Percentiles rank a stretch among this genome's conserved stretches.
Evolutionary conservation across 306 rosid species (phyloP).

Genomic region (Cucumis sativus): DNA sequence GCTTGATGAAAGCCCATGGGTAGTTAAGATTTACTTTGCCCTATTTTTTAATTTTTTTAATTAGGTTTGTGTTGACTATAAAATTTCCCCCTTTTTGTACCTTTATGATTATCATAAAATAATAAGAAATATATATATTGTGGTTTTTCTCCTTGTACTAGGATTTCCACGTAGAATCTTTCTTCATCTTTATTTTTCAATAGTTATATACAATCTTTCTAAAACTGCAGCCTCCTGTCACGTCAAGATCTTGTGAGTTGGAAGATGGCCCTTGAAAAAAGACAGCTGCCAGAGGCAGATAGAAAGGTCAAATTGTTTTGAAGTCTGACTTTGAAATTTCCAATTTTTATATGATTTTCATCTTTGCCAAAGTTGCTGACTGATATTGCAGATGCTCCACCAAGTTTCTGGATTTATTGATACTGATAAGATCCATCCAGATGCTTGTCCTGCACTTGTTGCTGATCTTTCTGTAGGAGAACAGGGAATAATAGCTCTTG

Average conservation of each 20-base stretch:
- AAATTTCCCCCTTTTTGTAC: no score
- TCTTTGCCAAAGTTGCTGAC: conserved; percentile 3
- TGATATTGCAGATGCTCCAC: conserved; percentile 53
- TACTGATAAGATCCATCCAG: conserved; percentile 75
- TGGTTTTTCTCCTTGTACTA: no score
- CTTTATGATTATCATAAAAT: no score
- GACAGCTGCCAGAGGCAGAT: conserved; percentile 86
- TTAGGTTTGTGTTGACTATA: no score
- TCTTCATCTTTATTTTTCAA: no score
- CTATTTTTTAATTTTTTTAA: no score
- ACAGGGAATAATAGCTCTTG: conserved; percentile 89
- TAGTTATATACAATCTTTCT: neutral
- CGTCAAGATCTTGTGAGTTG: conserved; percentile 98
- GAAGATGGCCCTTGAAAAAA: conserved; percentile 91
- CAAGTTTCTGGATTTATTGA: conserved; percentile 85
- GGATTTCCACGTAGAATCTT: no score
- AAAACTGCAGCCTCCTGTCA: conserved; percentile 63
- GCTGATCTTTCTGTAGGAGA: conserved; percentile 86
- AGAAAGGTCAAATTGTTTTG: conserved; percentile 47
- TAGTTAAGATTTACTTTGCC: no score
- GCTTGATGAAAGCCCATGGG: no score
- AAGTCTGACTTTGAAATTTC: conserved; percentile 11
- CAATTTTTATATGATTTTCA: neutral
- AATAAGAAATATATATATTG: no score
- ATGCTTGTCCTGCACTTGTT: conserved; percentile 96